These are phyloP conservation scores for Flaveria trinervia DNA, from an alignment of 129 eudicot genomes.

Conservation along the genomic window DNA sequence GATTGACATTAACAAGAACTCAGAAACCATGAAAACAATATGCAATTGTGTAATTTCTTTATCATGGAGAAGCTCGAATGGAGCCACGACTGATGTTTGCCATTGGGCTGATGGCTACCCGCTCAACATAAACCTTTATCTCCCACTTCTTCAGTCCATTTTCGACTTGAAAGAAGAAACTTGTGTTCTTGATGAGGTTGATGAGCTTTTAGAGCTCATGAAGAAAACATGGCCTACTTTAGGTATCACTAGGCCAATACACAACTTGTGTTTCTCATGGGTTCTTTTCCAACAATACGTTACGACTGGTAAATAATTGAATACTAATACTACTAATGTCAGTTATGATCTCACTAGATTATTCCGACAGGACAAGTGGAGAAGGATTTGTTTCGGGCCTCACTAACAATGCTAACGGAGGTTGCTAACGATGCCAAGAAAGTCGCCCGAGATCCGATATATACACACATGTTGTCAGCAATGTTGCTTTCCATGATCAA, in stretches of 20 bases:
- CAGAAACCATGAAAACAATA: slow-evolving; percentile 62
- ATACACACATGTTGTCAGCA: slow-evolving; percentile 54
- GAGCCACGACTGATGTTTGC: slow-evolving; percentile 55
- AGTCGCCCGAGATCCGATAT: slow-evolving; percentile 54
- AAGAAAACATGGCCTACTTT: slow-evolving; percentile 87
- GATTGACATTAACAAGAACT: slow-evolving; percentile 68
- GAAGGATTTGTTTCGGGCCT: slow-evolving; percentile 69
- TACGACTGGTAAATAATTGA: slow-evolving; percentile 28
- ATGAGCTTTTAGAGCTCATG: slow-evolving; percentile 83
- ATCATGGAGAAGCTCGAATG: slow-evolving; percentile 75
- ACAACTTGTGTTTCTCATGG: slow-evolving; percentile 85
- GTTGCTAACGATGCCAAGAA: slow-evolving; percentile 79
- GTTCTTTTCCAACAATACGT: slow-evolving; percentile 73
- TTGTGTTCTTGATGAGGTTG: slow-evolving; percentile 83
- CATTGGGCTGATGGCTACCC: slow-evolving; percentile 99
- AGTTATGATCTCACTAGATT: background rate
- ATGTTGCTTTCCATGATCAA: slow-evolving; percentile 51
- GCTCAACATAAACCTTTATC: slow-evolving; percentile 65
- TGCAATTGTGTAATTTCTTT: slow-evolving; percentile 58
- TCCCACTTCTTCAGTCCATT: slow-evolving; percentile 50
- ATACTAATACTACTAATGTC: background rate
- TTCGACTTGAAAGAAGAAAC: slow-evolving; percentile 78
- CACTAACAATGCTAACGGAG: slow-evolving; percentile 68
- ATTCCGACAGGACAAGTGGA: slow-evolving; percentile 54
- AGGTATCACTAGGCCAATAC: slow-evolving; percentile 63